These are phyloP conservation scores for Trichoderma orchidacearum DNA, from an alignment of 495 filamentous ascomycete species.

Conservation along the genomic window DNA sequence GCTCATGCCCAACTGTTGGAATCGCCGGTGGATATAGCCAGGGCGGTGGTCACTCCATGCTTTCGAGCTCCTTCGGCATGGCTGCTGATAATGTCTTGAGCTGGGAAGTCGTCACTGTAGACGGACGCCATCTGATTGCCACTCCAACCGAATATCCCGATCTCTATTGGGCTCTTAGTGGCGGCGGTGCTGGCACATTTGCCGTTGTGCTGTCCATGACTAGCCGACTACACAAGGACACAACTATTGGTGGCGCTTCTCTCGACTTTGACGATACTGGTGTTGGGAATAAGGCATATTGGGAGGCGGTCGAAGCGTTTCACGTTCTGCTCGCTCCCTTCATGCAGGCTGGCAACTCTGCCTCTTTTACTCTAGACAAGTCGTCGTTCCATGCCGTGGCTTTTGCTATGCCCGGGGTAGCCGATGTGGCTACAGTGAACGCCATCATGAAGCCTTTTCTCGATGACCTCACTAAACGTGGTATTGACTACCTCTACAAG, in stretches of 20 bases:
- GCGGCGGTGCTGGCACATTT: slow-evolving; percentile 41
- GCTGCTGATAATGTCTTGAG: slow-evolving; percentile 44
- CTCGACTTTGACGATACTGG: slow-evolving; percentile 8
- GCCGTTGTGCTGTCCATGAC: slow-evolving; percentile 38
- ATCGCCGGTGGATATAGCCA: slow-evolving; percentile 35
- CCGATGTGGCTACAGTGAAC: too few species aligned
- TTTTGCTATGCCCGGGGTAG: too few species aligned
- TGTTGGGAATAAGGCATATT: too few species aligned
- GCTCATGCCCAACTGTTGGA: slow-evolving; percentile 34
- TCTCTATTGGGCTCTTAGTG: slow-evolving; percentile 46
- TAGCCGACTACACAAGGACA: slow-evolving; percentile 18
- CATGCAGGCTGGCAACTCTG: too few species aligned
- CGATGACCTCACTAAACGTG: too few species aligned
- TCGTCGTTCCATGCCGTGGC: too few species aligned
- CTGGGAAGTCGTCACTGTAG: slow-evolving; percentile 41
- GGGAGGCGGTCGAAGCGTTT: too few species aligned
- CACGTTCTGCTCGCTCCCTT: slow-evolving; percentile 13
- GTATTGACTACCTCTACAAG: too few species aligned
- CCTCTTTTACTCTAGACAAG: too few species aligned
- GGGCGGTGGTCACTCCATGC: slow-evolving; percentile 45
- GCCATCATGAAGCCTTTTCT: too few species aligned
- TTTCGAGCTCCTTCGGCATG: slow-evolving; percentile 38
- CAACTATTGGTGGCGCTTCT: slow-evolving; percentile 6
- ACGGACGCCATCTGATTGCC: slow-evolving; percentile 27
- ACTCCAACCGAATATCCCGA: slow-evolving; percentile 32